Conservation (phyloP, 306 rosid species). For the Inga oerstediana region DNA sequence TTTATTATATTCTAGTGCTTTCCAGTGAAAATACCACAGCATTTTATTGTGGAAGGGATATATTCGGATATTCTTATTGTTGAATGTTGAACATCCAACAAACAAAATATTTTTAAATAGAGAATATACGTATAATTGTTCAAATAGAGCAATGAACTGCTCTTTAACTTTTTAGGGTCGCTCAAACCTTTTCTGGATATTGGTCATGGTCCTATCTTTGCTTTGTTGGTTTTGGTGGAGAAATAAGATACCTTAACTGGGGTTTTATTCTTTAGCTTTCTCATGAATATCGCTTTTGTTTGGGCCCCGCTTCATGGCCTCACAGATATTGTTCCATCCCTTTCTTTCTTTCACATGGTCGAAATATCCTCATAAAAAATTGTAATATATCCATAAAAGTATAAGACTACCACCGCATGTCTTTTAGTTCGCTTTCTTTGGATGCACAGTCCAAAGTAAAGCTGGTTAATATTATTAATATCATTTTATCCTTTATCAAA, state of each 20-base stretch:
- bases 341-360: not conserved
- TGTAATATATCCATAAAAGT: no score
- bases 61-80: not conserved
- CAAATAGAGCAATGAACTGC: not conserved
- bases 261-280: not conserved
- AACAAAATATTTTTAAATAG: not conserved
- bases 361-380: no score
- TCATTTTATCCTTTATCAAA: no score
- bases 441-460: no score
- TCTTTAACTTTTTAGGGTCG: not conserved
- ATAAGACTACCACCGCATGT: no score
- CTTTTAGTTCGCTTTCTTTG: no score
- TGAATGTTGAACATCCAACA: not conserved
- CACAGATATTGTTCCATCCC: not conserved
- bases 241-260: not conserved
- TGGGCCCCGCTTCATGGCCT: not conserved
- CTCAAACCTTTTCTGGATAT: not conserved
- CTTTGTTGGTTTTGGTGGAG: not conserved
- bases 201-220: not conserved
- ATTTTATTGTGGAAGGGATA: not conserved
- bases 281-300: not conserved
- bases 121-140: not conserved
- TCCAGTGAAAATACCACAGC: not conserved
- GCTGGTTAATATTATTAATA: no score
- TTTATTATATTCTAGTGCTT: not conserved